These are phyloP conservation scores for Lenzites betulinus DNA, from an alignment of 768 basidiomycete species.

Conservation along the genomic window DNA sequence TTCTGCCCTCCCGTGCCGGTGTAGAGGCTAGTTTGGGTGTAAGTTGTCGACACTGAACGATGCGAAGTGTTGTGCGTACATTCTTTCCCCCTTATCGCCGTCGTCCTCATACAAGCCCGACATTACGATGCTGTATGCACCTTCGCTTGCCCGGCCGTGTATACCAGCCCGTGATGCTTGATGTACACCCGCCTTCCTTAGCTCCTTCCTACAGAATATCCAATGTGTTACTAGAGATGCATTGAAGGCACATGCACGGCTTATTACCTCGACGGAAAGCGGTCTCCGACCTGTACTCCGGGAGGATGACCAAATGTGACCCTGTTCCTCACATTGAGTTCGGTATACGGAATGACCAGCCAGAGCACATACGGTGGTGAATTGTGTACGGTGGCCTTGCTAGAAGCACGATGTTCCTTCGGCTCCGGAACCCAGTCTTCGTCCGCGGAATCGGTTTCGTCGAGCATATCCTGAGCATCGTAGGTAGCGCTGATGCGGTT, in stretches of 20 bases:
- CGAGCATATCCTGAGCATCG: neutral
- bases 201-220: neutral
- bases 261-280: neutral
- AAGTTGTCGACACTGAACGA: neutral
- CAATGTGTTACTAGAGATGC: neutral
- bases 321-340: no score
- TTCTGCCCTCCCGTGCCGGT: conserved; percentile 17
- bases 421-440: neutral
- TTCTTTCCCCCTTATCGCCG: conserved; percentile 11
- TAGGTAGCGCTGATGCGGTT: neutral
- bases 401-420: no score
- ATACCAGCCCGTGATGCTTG: conserved; percentile 13
- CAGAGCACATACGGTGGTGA: no score
- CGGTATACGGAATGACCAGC: no score
- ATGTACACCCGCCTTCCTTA: conserved; percentile 13
- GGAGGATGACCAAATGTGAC: neutral
- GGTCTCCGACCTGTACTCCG: neutral
- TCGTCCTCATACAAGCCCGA: conserved; percentile 22
- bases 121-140: conserved; percentile 21
- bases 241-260: neutral
- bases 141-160: conserved; percentile 8
- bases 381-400: no score
- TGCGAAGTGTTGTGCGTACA: conserved; percentile 6
- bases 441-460: neutral
- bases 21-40: neutral